Conservation (phyloP, 345 rosid genomes). For the Combretum micranthum region DNA sequence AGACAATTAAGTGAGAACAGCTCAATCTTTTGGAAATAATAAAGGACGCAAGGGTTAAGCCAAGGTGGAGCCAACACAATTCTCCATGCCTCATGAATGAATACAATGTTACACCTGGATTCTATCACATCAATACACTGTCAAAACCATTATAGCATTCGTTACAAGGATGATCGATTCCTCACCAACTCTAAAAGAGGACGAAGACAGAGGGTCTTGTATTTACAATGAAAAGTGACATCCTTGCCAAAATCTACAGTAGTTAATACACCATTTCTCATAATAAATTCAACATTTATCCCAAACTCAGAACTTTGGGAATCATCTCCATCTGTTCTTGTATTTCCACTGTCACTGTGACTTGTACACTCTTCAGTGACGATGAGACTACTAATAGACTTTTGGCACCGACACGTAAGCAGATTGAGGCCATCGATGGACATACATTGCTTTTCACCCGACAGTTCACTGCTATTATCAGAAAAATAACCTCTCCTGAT, state of each 20-base stretch:
- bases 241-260: conserved; percentile 33
- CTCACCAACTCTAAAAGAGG: conserved; percentile 47
- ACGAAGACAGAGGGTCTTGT: conserved; percentile 62
- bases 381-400: conserved; percentile 21
- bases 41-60: too few species aligned
- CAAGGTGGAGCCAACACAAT: too few species aligned
- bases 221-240: conserved; percentile 60
- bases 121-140: too few species aligned
- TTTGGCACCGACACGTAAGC: conserved; percentile 36
- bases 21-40: too few species aligned
- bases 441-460: conserved; percentile 21
- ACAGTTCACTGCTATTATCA: conserved; percentile 14
- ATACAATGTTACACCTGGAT: too few species aligned
- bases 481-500: conserved; percentile 40
- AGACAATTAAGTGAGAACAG: too few species aligned
- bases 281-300: conserved; percentile 34
- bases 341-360: conserved; percentile 31
- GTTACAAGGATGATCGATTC: conserved; percentile 21
- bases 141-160: too few species aligned
- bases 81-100: too few species aligned
- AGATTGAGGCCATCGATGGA: conserved; percentile 16
- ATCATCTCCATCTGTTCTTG: conserved; percentile 15
- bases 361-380: conserved; percentile 45
- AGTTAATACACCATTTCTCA: conserved; percentile 69
- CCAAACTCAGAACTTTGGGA: conserved; percentile 18